Evolutionary conservation across 1,284 basidiomycete species (phyloP), one percentile per base, ranked within the genome.

Genomic region (Anthracocystis setariae): DNA sequence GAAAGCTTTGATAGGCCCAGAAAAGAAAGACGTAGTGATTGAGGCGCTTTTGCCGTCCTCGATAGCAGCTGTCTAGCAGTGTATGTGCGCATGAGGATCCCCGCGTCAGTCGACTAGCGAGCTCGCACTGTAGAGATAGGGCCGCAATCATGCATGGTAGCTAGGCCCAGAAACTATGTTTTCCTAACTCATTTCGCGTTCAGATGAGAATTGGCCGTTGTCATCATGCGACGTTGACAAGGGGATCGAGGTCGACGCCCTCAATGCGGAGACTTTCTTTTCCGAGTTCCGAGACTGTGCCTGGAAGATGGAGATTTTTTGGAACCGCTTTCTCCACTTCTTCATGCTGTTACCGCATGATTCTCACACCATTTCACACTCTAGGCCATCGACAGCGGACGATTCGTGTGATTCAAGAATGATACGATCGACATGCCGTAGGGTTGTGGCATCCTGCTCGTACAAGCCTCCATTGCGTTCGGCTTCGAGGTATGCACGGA

Each of bases 401-500:
- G 17, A 12, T 15, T 23, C 40, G n/a, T n/a, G n/a, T n/a, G 8
- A 12, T 29, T 29, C 29, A 23, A 20, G 12, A 21, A 71, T 71
- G 68, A 49, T 71, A 13, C 58, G 68, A 29, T 57, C 68, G 37
- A 58, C 54, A 51, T 71, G 68, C 33, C 43, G 37, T 10, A 47
- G 38, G 32, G 68, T 40, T 17, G 68, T 43, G 15, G 46, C 38
- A 3, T 10, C 45, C 13, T 15, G 39, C 21, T 39, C 32, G 4
- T 33, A 12, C 1, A 18, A 43, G n/a, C 29, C 32, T 2, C 7
- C 54, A 7, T 3, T 42, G 2, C 17, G 38, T 17, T 18, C 38
- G 18, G n/a, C 15, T n/a, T 39, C 29, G 5, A 29, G 12, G 29
- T 12, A 7, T 5, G 29, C 29, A 12, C 5, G 12, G 29, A 12